These are phyloP conservation scores for Berberis vulgaris DNA, from an alignment of 164 flowering plant species.

Conservation along the genomic window DNA sequence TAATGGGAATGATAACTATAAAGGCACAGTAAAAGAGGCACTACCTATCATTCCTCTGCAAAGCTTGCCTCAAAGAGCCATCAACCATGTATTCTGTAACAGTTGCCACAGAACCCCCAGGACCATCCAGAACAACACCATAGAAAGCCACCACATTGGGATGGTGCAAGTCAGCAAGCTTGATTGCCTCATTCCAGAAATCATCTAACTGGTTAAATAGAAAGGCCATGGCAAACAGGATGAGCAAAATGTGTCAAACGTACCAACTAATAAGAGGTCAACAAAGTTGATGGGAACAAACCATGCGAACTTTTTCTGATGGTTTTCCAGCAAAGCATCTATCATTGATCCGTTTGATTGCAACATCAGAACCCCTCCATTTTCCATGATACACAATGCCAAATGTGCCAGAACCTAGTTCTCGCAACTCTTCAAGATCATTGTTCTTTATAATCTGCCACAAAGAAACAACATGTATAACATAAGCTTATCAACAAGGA, in stretches of 20 bases:
- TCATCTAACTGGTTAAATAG: slow-evolving; percentile 52
- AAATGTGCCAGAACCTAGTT: slow-evolving; percentile 91
- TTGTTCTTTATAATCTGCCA: slow-evolving; percentile 65
- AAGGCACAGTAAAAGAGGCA: neutral
- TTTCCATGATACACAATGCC: slow-evolving; percentile 97
- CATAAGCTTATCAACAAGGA: neutral
- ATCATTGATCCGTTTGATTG: slow-evolving; percentile 80
- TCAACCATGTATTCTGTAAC: slow-evolving; percentile 95
- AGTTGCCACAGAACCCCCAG: slow-evolving; percentile 89
- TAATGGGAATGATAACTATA: neutral
- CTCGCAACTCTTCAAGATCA: slow-evolving; percentile 79
- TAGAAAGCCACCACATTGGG: slow-evolving; percentile 97
- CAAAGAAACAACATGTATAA: neutral
- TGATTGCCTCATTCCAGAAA: slow-evolving; percentile 96
- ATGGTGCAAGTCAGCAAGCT: slow-evolving; percentile 94
- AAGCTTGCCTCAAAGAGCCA: slow-evolving; percentile 79
- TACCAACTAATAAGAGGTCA: neutral
- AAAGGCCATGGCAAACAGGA: slow-evolving; percentile 2
- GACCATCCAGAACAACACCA: slow-evolving; percentile 95
- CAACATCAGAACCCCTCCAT: slow-evolving; percentile 96
- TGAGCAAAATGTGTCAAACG: neutral
- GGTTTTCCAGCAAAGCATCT: slow-evolving; percentile 89
- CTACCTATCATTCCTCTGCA: slow-evolving; percentile 73
- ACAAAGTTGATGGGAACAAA: slow-evolving; percentile 19
- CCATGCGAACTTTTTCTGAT: slow-evolving; percentile 90